phyloP scores from a whole-genome alignment of 352 stramenopile species.

The Globisporangium radiosum region DNA sequence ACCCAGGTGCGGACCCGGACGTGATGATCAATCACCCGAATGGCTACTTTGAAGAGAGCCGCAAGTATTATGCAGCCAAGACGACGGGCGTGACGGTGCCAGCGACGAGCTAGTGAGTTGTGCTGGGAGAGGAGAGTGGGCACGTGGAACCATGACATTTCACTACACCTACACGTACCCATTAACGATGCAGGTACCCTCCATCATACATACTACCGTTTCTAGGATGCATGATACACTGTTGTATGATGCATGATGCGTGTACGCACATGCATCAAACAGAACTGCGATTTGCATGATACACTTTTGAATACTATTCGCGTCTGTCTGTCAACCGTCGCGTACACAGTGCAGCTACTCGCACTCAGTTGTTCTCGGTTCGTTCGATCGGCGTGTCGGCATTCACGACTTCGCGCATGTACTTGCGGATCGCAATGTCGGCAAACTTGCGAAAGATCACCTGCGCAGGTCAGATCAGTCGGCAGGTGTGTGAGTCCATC shows the following conservation, averaged over 20 bases:
- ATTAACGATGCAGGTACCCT: too few species aligned
- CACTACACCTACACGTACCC: too few species aligned
- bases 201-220: too few species aligned
- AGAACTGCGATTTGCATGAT: background rate
- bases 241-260: too few species aligned
- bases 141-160: too few species aligned
- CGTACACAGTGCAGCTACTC: too few species aligned
- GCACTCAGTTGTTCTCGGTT: background rate
- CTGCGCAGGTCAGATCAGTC: conserved; percentile 9
- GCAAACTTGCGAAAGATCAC: conserved; percentile 66
- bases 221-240: too few species aligned
- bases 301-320: background rate
- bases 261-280: too few species aligned
- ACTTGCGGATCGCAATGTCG: conserved; percentile 63
- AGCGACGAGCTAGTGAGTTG: background rate
- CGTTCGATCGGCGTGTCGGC: conserved; percentile 8
- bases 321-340: too few species aligned
- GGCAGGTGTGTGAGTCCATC: too few species aligned
- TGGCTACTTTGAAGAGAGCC: conserved; percentile 95
- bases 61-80: conserved; percentile 89
- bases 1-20: too few species aligned
- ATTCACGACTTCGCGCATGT: conserved; percentile 36
- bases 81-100: conserved; percentile 58
- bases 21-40: conserved; percentile 99
- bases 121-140: too few species aligned